phyloP scores from a whole-genome alignment of 2,329 filamentous ascomycete species.

The Xylariaceae sp. region DNA sequence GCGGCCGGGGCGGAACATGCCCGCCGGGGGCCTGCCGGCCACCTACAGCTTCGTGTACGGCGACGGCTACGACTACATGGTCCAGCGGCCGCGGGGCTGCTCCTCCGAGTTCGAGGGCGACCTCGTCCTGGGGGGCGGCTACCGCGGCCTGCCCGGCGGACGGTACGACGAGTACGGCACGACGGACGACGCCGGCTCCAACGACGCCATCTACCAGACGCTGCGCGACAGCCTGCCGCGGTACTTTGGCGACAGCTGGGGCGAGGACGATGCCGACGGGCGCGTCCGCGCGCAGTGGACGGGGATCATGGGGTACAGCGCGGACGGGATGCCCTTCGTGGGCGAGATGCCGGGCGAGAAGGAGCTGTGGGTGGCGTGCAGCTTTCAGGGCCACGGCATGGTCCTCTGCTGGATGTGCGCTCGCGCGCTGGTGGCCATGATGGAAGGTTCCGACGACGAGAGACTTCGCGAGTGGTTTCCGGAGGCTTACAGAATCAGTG shows the following conservation, averaged over 20 bases:
- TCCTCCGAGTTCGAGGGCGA: slow-evolving; percentile 37
- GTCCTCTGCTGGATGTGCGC: slow-evolving; percentile 54
- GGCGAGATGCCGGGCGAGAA: slow-evolving; percentile 37
- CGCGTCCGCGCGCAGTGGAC: slow-evolving; percentile 41
- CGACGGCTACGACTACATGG: slow-evolving; percentile 60
- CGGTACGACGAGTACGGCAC: slow-evolving; percentile 44
- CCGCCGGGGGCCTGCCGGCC: slow-evolving; percentile 31
- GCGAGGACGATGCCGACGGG: slow-evolving; percentile 31
- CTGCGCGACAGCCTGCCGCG: slow-evolving; percentile 32
- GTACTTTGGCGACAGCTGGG: slow-evolving; percentile 49
- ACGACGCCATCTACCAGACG: slow-evolving; percentile 43
- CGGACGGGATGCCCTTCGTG: slow-evolving; percentile 45
- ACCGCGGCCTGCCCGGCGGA: slow-evolving; percentile 29
- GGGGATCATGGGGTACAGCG: slow-evolving; percentile 50
- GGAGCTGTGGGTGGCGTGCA: slow-evolving; percentile 48
- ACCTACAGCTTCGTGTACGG: slow-evolving; percentile 57
- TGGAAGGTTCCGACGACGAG: slow-evolving; percentile 28
- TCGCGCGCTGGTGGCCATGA: slow-evolving; percentile 48
- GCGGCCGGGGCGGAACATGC: slow-evolving; percentile 26
- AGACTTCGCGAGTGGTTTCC: slow-evolving; percentile 44
- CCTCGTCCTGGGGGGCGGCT: slow-evolving; percentile 56
- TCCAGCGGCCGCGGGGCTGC: slow-evolving; percentile 45
- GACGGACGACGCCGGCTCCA: slow-evolving; percentile 46
- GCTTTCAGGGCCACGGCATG: slow-evolving; percentile 63
- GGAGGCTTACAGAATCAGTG: slow-evolving; percentile 37